Percentiles rank a stretch among this genome's conserved stretches.
Conservation (phyloP, 208 protist genomes). For the Leishmania braziliensis region DNA sequence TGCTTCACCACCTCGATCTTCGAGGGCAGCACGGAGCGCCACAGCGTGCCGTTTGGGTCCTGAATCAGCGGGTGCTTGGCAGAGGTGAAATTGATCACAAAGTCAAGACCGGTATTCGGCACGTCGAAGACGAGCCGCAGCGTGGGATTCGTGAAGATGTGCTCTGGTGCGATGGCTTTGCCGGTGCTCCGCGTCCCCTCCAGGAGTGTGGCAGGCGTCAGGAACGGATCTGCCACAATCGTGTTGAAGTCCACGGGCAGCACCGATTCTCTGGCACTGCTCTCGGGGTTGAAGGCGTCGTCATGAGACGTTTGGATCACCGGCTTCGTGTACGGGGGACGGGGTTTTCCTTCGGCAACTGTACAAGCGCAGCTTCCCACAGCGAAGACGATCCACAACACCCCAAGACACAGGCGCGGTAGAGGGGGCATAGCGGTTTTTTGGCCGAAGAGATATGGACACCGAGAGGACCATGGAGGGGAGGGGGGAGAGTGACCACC, state of each 20-base stretch:
- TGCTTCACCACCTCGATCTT: conserved; percentile 26
- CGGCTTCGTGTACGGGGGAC: conserved; percentile 18
- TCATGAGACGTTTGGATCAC: conserved; percentile 21
- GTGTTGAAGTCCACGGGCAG: conserved; percentile 23
- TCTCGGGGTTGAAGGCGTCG: conserved; percentile 19
- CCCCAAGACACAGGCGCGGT: background rate
- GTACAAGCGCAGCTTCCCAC: background rate
- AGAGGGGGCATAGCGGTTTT: background rate
- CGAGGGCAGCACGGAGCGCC: conserved; percentile 13
- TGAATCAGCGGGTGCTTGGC: conserved; percentile 17
- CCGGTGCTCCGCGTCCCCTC: conserved; percentile 4
- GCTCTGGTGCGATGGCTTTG: conserved; percentile 1
- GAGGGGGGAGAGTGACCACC: background rate
- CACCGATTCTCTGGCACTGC: conserved; percentile 2
- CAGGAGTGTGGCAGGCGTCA: conserved; percentile 6
- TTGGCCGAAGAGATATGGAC: background rate
- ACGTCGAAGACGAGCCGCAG: conserved; percentile 30
- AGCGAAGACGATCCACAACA: background rate
- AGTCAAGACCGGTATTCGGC: conserved; percentile 31
- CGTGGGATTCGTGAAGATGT: conserved; percentile 14
- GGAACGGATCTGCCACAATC: conserved; percentile 16
- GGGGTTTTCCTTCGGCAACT: background rate
- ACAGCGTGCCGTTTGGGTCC: conserved; percentile 24
- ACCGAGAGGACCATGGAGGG: background rate
- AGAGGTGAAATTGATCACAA: conserved; percentile 27